Evolutionary conservation across 352 stramenopile species (phyloP).

Genomic region (Phytophthora pini): DNA sequence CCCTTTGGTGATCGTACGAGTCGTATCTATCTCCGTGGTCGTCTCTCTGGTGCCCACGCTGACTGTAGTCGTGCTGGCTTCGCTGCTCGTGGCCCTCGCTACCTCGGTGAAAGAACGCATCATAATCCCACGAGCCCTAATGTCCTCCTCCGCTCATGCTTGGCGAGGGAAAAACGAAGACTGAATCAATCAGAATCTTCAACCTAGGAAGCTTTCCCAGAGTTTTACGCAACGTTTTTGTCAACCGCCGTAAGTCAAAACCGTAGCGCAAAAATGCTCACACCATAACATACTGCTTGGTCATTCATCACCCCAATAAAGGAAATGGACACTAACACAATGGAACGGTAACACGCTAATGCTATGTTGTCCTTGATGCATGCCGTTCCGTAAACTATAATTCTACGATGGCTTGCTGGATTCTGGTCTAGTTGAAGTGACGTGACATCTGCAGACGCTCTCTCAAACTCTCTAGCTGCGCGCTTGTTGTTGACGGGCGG

Average conservation of each 20-base stretch:
- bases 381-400: too few relatives aligned
- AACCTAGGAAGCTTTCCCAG: too few relatives aligned
- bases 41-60: conserved; percentile 19
- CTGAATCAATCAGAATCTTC: too few relatives aligned
- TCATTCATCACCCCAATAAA: too few relatives aligned
- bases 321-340: too few relatives aligned
- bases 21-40: conserved; percentile 15
- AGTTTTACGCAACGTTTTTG: too few relatives aligned
- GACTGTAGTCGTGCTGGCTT: conserved; percentile 6
- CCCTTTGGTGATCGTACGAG: conserved; percentile 35
- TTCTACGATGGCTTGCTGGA: conserved; percentile 2
- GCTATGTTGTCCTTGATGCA: background rate
- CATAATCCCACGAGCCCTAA: conserved; percentile 28
- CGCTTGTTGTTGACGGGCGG: conserved; percentile 31
- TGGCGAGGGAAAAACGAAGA: too few relatives aligned
- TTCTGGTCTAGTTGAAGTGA: conserved; percentile 33
- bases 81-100: conserved; percentile 11
- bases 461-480: conserved; percentile 35
- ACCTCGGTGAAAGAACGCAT: conserved; percentile 24
- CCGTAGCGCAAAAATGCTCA: too few relatives aligned
- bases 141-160: conserved; percentile 52
- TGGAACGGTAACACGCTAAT: background rate
- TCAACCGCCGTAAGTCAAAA: too few relatives aligned
- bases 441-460: conserved; percentile 44
- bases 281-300: too few relatives aligned